These are phyloP conservation scores for Phytopythium ostracodes DNA, from an alignment of 352 stramenopile species.

Conservation along the genomic window DNA sequence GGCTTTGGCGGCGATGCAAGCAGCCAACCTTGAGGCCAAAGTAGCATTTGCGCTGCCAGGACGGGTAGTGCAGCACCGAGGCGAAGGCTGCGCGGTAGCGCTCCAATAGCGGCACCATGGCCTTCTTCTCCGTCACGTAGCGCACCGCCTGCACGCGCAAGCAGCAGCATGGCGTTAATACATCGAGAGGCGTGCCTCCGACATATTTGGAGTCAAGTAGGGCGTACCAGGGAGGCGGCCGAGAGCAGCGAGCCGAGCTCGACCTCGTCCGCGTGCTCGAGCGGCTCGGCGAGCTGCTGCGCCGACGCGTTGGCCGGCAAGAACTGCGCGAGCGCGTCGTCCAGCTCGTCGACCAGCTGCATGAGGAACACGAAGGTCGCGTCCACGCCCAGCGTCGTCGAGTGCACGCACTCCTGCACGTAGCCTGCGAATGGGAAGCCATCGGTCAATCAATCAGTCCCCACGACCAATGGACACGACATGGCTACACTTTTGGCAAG, in stretches of 20 bases:
- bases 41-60: conserved; percentile 33
- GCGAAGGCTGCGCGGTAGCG: conserved; percentile 50
- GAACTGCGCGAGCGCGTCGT: conserved; percentile 43
- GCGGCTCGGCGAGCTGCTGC: conserved; percentile 12
- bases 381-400: conserved; percentile 49
- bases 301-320: conserved; percentile 13
- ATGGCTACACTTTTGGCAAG: conserved; percentile 6
- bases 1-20: background rate
- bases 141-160: conserved; percentile 43
- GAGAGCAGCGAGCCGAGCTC: conserved; percentile 70
- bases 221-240: conserved; percentile 43
- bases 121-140: conserved; percentile 69
- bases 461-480: background rate
- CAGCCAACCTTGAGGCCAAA: conserved; percentile 40
- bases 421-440: conserved; percentile 30
- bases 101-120: conserved; percentile 47
- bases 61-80: conserved; percentile 44
- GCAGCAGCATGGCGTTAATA: background rate
- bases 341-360: conserved; percentile 63
- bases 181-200: background rate
- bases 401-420: conserved; percentile 76
- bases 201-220: background rate
- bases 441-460: background rate
- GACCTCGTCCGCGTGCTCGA: conserved; percentile 54
- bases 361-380: conserved; percentile 57